Percentiles rank a stretch among this genome's conserved stretches.
Conservation (phyloP, 2,329 filamentous ascomycete genomes). For the Piedraia hortae region DNA sequence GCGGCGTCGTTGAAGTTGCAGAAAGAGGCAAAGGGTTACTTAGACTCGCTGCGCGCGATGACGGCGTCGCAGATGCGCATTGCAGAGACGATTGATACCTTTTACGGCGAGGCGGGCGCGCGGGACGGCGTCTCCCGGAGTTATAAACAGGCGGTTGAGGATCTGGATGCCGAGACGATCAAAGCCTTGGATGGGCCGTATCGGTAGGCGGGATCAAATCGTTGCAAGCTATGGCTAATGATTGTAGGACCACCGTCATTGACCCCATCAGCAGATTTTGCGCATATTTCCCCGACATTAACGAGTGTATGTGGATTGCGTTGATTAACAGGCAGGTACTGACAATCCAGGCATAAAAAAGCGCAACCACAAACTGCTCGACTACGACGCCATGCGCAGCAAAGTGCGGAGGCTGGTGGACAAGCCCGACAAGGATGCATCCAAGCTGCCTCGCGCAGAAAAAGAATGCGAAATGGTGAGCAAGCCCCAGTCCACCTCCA, state of each 20-base stretch:
- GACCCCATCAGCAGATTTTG: constrained; percentile 92
- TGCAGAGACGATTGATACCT: constrained; percentile 95
- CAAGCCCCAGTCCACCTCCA: no score
- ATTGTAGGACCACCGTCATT: constrained; percentile 52
- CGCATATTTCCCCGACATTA: constrained; percentile 95
- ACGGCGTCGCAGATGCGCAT: constrained; percentile 98
- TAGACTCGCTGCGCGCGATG: constrained; percentile 94
- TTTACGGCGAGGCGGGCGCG: constrained; percentile 88
- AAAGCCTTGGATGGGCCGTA: constrained; percentile 95
- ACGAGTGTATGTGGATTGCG: constrained; percentile 40
- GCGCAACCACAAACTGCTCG: constrained; percentile 89
- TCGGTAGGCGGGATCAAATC: no score
- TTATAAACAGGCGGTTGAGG: constrained; percentile 96
- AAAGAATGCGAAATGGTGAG: constrained; percentile 67
- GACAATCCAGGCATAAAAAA: constrained; percentile 59
- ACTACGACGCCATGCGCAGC: constrained; percentile 85
- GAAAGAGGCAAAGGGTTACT: constrained; percentile 92
- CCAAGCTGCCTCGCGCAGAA: constrained; percentile 82
- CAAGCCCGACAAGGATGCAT: constrained; percentile 95
- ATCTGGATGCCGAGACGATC: constrained; percentile 92
- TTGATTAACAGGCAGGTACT: constrained; percentile 1
- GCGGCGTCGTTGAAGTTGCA: constrained; percentile 73
- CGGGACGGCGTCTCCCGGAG: constrained; percentile 84
- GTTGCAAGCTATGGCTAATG: constrained; percentile 10
- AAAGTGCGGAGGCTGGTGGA: constrained; percentile 93